Base-by-base conservation (phyloP, 495 filamentous ascomycete species). In the Rusavskia elegans region DNA sequence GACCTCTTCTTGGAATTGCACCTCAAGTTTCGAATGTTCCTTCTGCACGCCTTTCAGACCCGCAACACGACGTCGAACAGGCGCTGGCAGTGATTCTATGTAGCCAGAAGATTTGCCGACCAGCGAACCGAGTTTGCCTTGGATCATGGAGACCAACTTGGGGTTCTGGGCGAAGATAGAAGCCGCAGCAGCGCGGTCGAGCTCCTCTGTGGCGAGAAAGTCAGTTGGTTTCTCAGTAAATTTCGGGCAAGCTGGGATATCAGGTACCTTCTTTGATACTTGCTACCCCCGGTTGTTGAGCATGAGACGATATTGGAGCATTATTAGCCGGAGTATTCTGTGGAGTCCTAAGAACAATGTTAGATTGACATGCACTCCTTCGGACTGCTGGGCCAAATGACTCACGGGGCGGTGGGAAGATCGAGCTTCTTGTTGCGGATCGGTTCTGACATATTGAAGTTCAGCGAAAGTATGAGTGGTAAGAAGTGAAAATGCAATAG, bases 31-130 rank as follows among this genome's bases (percentile, higher is more conserved):
- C 49, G 89, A 82, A 71, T 99, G 93, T 59, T 97, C 93, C 69
- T 96, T 97, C 67, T 99, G 93, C 53, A 99, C 84, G 61, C 90
- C 93, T 72, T 97, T 97, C 35, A 99, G 72, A 54, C 93, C 93
- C 45, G 87, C 80, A 51, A 99, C 90, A 59, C 93, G 89, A 57
- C 86, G 85, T 64, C 89, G 88, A 60, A 99, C 93, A 21, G 79
- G 74, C 40, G 77, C 70, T 27, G 93, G 92, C 17, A 99, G 82
- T 20, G 87, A 92, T 71, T 99, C 93, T 59, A 99, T 87, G 70
- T 99, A 99, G 57, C 93, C 93, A 20, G 92, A 97, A 45, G 93
- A 95, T 50, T 85, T 81, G 56, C 93, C 93, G 57, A 99, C 87
- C 50, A 99, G 84, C 35, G 82, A 81, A 55, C 88, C 86, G 58